phyloP scores from a whole-genome alignment of 2,329 filamentous ascomycete species.

The Xylaria sp. region DNA sequence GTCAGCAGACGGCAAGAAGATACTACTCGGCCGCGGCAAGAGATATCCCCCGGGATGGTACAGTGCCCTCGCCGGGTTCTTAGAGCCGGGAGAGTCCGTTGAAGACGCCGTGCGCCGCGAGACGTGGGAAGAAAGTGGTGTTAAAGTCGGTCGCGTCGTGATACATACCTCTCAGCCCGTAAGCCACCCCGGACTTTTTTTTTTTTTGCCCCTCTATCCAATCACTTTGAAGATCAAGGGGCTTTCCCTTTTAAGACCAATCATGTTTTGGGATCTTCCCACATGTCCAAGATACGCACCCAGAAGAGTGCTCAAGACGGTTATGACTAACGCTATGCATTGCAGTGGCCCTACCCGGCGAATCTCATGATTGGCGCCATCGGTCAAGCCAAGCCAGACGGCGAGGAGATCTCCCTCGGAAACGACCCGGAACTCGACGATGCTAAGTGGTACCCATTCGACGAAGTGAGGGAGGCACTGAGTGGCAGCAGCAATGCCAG shows the following conservation, averaged over 20 bases:
- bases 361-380: conserved; percentile 85
- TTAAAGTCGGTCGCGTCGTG: conserved; percentile 68
- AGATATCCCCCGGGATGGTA: conserved; percentile 83
- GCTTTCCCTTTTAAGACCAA: background rate
- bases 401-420: conserved; percentile 74
- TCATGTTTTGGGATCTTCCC: background rate
- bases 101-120: conserved; percentile 80
- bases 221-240: background rate
- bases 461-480: conserved; percentile 74
- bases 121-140: conserved; percentile 81
- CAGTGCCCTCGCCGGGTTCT: conserved; percentile 80
- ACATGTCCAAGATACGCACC: background rate
- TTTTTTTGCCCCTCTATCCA: background rate
- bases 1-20: conserved; percentile 67
- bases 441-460: conserved; percentile 80
- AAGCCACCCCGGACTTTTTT: background rate
- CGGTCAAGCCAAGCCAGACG: conserved; percentile 71
- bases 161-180: conserved; percentile 74
- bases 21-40: conserved; percentile 80
- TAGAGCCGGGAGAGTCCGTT: conserved; percentile 78
- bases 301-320: background rate
- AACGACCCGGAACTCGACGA: conserved; percentile 89
- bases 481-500: conserved; percentile 50
- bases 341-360: conserved; percentile 70
- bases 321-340: background rate